phyloP scores from a whole-genome alignment of 129 eudicot genomes.

The Tanacetum coccineum region DNA sequence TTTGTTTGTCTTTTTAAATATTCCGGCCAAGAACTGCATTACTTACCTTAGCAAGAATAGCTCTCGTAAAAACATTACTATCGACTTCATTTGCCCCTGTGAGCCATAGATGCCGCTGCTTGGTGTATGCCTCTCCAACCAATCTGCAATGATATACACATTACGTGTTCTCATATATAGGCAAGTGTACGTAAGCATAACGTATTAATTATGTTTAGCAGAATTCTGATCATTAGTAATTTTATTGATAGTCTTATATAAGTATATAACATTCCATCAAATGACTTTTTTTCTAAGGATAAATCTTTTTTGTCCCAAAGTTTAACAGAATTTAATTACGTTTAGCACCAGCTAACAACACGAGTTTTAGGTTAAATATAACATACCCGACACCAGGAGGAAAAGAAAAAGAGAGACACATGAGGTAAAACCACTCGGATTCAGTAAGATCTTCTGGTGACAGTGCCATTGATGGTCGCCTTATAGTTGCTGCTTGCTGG shows the following conservation, averaged over 20 bases:
- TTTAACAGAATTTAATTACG: background rate
- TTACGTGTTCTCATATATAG: background rate
- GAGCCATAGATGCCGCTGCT: constrained; percentile 67
- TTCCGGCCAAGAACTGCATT: too few species aligned
- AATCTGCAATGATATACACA: constrained; percentile 34
- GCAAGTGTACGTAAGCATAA: too few species aligned
- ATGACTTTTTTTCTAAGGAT: too few species aligned
- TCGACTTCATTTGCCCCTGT: constrained; percentile 62
- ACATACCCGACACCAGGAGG: constrained; percentile 79
- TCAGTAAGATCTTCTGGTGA: constrained; percentile 96
- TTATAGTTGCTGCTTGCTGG: constrained; percentile 29
- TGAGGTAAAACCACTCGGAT: constrained; percentile 85
- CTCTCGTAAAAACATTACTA: constrained; percentile 68
- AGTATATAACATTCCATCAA: too few species aligned
- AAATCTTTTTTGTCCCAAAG: background rate
- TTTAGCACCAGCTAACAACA: background rate
- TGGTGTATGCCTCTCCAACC: constrained; percentile 74
- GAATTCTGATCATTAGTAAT: too few species aligned
- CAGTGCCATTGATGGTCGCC: constrained; percentile 72
- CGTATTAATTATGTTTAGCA: too few species aligned
- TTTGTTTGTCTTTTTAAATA: too few species aligned
- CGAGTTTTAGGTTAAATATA: background rate
- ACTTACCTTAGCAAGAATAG: constrained; percentile 86
- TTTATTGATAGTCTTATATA: too few species aligned
- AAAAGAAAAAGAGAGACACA: constrained; percentile 87